A percentile compares a stretch with the other conserved stretches of the same genome.
These are phyloP conservation scores for Annona cherimola DNA, from an alignment of 164 flowering plant species.

Conservation along the genomic window DNA sequence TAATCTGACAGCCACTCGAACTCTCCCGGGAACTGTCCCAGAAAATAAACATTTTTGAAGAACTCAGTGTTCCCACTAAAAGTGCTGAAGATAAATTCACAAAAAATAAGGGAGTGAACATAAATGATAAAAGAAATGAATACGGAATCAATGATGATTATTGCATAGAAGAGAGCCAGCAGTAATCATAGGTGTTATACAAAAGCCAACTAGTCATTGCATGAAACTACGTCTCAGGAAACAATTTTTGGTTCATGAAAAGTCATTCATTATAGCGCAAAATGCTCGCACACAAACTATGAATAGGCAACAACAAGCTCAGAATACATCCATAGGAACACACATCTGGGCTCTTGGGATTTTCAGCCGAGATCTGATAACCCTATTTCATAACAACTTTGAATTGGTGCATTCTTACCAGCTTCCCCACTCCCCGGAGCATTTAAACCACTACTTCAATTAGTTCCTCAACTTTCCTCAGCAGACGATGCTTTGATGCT, in stretches of 20 bases:
- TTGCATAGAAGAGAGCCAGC: neutral
- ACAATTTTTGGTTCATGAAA: neutral
- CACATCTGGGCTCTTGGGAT: no score
- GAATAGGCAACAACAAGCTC: no score
- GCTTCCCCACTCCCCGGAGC: no score
- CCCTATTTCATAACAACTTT: no score
- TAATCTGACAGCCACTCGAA: slow-evolving; percentile 90
- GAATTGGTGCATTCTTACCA: no score
- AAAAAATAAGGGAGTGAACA: neutral
- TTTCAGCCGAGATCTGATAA: no score
- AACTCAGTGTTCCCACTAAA: neutral
- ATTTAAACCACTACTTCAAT: neutral
- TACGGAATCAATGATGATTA: neutral
- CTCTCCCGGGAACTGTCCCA: slow-evolving; percentile 74
- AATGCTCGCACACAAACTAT: neutral
- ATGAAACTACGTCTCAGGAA: neutral
- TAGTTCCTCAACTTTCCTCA: neutral
- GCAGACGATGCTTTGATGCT: neutral
- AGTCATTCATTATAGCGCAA: neutral
- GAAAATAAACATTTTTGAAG: slow-evolving; percentile 1
- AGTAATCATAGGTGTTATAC: neutral
- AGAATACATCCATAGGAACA: no score
- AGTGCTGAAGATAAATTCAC: neutral
- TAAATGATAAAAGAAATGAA: neutral
- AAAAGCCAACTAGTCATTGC: neutral